Conservation (phyloP, 2,329 filamentous ascomycete genomes). For the Arthrobotrys conoides region DNA sequence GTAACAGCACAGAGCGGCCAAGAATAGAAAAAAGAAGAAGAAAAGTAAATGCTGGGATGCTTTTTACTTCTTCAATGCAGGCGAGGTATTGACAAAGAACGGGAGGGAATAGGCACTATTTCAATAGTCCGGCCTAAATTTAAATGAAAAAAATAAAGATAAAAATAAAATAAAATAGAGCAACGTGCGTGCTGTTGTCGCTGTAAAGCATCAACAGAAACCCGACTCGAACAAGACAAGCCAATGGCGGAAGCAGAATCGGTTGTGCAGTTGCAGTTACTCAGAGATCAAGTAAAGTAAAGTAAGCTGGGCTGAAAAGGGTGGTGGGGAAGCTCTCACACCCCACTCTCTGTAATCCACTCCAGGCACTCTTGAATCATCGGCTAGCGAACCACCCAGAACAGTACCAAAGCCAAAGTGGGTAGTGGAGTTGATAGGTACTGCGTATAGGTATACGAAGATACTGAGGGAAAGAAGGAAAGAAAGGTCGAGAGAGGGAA, state of each 20-base stretch:
- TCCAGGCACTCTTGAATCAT: conserved; percentile 39
- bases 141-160: conserved; percentile 8
- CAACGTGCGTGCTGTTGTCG: conserved; percentile 53
- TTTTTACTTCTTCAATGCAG: not conserved
- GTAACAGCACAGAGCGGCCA: conserved; percentile 32
- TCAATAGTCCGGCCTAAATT: conserved; percentile 44
- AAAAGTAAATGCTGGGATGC: not conserved
- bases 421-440: conserved; percentile 7
- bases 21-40: conserved; percentile 17
- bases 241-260: conserved; percentile 32
- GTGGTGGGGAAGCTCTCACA: conserved; percentile 44
- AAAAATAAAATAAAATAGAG: conserved; percentile 18
- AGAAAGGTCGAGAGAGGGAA: conserved; percentile 9
- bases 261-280: conserved; percentile 2
- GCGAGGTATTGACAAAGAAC: conserved; percentile 6
- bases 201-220: conserved; percentile 16
- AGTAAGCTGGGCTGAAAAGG: conserved; percentile 38
- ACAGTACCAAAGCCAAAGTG: conserved; percentile 35
- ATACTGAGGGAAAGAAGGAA: conserved; percentile 22
- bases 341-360: conserved; percentile 47
- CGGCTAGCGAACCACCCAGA: conserved; percentile 38
- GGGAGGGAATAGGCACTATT: conserved; percentile 23
- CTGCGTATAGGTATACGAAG: not conserved
- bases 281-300: too few relatives aligned
- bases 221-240: conserved; percentile 24